Conservation (phyloP, 2,329 filamentous ascomycete genomes). For the Cylindrodendrum hubeiense region DNA sequence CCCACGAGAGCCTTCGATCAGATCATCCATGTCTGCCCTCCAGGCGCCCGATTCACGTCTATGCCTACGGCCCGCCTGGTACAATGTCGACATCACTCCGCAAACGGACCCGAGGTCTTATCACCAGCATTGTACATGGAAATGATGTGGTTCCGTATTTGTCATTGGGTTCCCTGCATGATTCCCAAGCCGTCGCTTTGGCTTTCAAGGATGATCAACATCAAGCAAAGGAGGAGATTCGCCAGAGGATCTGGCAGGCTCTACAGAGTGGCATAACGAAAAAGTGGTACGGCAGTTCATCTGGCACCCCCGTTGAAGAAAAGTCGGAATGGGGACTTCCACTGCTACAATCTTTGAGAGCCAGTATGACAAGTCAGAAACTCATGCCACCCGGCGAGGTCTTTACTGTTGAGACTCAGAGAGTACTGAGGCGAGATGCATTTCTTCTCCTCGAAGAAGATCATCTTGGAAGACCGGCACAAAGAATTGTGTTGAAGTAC, state of each 20-base stretch:
- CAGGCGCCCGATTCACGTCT: conserved; percentile 81
- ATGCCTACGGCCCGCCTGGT: conserved; percentile 81
- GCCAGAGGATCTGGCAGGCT: conserved; percentile 74
- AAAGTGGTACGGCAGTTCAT: conserved; percentile 67
- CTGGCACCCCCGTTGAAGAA: conserved; percentile 56
- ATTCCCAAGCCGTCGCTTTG: conserved; percentile 78
- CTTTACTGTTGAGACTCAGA: conserved; percentile 77
- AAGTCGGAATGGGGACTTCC: conserved; percentile 79
- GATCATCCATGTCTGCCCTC: conserved; percentile 68
- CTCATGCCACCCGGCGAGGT: conserved; percentile 82
- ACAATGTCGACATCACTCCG: conserved; percentile 79
- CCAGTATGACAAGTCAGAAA: conserved; percentile 76
- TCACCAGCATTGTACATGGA: conserved; percentile 80
- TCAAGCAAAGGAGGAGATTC: conserved; percentile 75
- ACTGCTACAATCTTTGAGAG: conserved; percentile 74
- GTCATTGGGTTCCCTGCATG: conserved; percentile 79
- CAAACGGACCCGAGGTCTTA: conserved; percentile 77
- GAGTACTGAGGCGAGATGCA: conserved; percentile 75
- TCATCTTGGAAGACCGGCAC: conserved; percentile 73
- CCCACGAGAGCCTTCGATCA: conserved; percentile 41
- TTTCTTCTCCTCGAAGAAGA: conserved; percentile 63
- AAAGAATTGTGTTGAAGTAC: conserved; percentile 77
- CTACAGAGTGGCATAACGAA: conserved; percentile 72
- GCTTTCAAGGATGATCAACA: conserved; percentile 80
- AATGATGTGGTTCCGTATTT: conserved; percentile 81